Evolutionary conservation across 1,284 basidiomycete genomes (phyloP), one percentile per base, ranked within the genome.

Genomic region (Ceratorhiza oryzae-sativae): DNA sequence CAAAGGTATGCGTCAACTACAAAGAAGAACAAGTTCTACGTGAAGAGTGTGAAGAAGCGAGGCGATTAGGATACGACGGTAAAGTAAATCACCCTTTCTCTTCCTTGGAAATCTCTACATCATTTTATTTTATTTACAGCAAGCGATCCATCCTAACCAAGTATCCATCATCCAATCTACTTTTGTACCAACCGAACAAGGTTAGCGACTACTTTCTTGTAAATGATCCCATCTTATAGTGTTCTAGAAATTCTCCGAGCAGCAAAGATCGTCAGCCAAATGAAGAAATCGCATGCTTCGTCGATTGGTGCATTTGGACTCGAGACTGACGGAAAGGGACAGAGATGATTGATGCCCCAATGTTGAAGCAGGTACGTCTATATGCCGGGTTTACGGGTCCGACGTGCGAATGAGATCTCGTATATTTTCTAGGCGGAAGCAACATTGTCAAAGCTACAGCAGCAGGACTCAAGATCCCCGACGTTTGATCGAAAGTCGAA

Each of bases 71-170:
- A 0, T 96, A 94, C 77, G 90, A 89, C 30, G 94, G 94, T 58
- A 97, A 97, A 85, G 93, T 89, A 73, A 30, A 80, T 75, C 30
- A 10, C 15, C 30, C 60, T 34, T 39, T 45, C 48, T 62, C 45
- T 32, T 39, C 60, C n/a, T 53, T 25, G 53, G 20, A 39, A 6
- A 20, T 55, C 0, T 60, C 41, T 41, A 45, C 75, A 23, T 77
- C 15, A 32, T 25, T 13, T 32, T n/a, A n/a, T n/a, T 56, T 20
- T 42, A 45, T 5, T 41, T 27, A 42, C 75, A 95, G 91, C 95
- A 97, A 93, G 94, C 93, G 0, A 97, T 98, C 63, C 96, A 98
- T 80, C 95, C 96, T 0, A 83, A 83, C 13, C 96, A 98, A 80
- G 87, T 97, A 2, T 86, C 87, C 25, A 83, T 86, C 4, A 94